Percentiles rank a stretch among this genome's conserved stretches.
These are phyloP conservation scores for Papilionanthe hybrid DNA, from an alignment of 116 monocot species.

Conservation along the genomic window DNA sequence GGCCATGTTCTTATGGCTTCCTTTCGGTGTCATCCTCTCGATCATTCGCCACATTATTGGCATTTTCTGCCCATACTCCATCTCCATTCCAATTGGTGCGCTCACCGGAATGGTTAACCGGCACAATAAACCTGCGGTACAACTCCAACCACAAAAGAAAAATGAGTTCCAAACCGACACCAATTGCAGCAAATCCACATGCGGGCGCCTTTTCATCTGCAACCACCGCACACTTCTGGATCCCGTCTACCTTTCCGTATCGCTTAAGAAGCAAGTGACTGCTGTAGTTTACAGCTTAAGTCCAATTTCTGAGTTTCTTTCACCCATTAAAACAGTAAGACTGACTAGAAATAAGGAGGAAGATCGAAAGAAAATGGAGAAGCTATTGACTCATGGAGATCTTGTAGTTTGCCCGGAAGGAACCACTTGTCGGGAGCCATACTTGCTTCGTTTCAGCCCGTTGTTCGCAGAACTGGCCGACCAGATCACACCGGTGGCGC, in stretches of 20 bases:
- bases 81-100: conserved; percentile 27
- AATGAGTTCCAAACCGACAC: neutral
- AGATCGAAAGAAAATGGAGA: conserved; percentile 38
- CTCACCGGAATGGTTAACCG: conserved; percentile 23
- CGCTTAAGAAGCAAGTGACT: conserved; percentile 19
- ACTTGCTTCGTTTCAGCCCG: conserved; percentile 77
- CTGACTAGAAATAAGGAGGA: conserved; percentile 40
- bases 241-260: conserved; percentile 44
- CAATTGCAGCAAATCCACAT: neutral
- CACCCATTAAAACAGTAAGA: conserved; percentile 46
- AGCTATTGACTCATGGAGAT: conserved; percentile 17
- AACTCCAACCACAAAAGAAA: neutral
- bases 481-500: conserved; percentile 44
- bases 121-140: neutral
- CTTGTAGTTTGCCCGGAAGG: conserved; percentile 75
- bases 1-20: conserved; percentile 57
- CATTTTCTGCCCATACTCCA: conserved; percentile 32
- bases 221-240: conserved; percentile 76
- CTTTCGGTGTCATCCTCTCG: conserved; percentile 36
- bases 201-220: conserved; percentile 37
- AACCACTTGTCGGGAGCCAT: conserved; percentile 82
- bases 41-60: conserved; percentile 20
- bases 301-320: conserved; percentile 39
- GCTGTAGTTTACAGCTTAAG: conserved; percentile 64
- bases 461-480: conserved; percentile 70